Evolutionary conservation across 2,329 filamentous ascomycete genomes (phyloP).

Genomic region (Nannizziopsis arthrosporioides): DNA sequence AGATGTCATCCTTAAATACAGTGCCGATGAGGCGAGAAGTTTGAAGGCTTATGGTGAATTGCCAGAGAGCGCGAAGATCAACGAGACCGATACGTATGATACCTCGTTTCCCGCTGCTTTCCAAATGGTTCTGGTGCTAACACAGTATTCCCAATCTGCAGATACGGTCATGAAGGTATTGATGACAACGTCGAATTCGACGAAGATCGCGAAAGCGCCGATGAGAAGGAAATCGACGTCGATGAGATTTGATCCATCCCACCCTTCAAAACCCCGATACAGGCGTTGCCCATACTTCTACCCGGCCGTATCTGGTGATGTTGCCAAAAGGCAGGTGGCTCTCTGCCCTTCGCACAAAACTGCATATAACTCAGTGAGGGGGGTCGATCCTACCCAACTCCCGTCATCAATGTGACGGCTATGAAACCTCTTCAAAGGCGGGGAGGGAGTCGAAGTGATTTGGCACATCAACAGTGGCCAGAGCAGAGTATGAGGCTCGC

Average conservation of each 20-base stretch:
- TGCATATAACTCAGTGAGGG: conserved; percentile 1
- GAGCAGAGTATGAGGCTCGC: too few species aligned
- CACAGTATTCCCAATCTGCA: conserved; percentile 11
- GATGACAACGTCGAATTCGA: conserved; percentile 99
- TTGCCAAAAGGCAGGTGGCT: conserved; percentile 6
- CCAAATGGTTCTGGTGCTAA: neutral
- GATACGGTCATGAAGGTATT: conserved; percentile 69
- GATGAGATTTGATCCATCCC: conserved; percentile 67
- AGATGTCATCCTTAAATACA: conserved; percentile 91
- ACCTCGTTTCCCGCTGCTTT: neutral
- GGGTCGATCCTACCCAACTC: too few species aligned
- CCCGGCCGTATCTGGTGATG: conserved; percentile 11
- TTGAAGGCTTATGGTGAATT: conserved; percentile 97
- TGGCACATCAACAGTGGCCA: too few species aligned
- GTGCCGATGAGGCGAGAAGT: conserved; percentile 83
- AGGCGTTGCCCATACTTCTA: conserved; percentile 6
- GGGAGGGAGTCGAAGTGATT: too few species aligned
- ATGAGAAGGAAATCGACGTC: conserved; percentile 76
- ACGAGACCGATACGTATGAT: conserved; percentile 89
- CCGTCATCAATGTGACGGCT: too few species aligned
- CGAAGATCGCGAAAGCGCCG: conserved; percentile 64
- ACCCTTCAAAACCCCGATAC: conserved; percentile 3
- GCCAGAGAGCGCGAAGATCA: conserved; percentile 97
- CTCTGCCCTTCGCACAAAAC: neutral
- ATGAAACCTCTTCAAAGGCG: too few species aligned